phyloP scores from a whole-genome alignment of 2,329 filamentous ascomycete genomes.

The Rhynchosporium graminicola region DNA sequence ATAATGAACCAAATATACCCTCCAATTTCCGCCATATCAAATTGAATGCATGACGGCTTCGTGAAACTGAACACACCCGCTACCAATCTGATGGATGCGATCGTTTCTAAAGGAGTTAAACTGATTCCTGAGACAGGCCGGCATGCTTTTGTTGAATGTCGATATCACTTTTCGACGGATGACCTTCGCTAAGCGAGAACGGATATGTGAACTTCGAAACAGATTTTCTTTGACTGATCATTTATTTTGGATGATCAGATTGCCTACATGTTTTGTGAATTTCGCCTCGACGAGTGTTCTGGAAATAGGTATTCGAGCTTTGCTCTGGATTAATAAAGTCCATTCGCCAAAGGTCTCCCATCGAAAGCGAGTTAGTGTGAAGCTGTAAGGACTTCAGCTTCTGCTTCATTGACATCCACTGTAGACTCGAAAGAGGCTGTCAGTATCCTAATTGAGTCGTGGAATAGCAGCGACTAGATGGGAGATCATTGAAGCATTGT shows the following conservation, averaged over 20 bases:
- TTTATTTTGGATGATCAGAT: neutral
- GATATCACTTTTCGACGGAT: neutral
- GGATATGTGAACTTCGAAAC: neutral
- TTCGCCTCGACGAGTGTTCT: too few relatives aligned
- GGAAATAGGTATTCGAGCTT: neutral
- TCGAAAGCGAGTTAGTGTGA: too few relatives aligned
- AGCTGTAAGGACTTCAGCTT: too few relatives aligned
- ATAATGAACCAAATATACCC: neutral
- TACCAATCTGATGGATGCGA: neutral
- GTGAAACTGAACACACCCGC: neutral
- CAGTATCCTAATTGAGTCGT: too few relatives aligned
- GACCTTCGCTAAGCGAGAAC: slow-evolving; percentile 3
- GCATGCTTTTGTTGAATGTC: neutral
- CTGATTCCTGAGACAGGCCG: neutral
- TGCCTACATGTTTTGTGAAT: neutral
- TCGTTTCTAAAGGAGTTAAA: neutral
- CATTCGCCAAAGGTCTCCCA: neutral
- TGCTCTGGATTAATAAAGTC: neutral
- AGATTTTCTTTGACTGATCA: neutral
- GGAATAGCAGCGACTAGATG: neutral
- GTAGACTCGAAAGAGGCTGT: neutral
- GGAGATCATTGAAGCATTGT: neutral
- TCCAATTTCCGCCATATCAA: neutral
- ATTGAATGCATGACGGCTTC: neutral
- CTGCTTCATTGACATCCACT: neutral